Conservation (phyloP, 75 land plant genomes). For the Azolla pinnata region DNA sequence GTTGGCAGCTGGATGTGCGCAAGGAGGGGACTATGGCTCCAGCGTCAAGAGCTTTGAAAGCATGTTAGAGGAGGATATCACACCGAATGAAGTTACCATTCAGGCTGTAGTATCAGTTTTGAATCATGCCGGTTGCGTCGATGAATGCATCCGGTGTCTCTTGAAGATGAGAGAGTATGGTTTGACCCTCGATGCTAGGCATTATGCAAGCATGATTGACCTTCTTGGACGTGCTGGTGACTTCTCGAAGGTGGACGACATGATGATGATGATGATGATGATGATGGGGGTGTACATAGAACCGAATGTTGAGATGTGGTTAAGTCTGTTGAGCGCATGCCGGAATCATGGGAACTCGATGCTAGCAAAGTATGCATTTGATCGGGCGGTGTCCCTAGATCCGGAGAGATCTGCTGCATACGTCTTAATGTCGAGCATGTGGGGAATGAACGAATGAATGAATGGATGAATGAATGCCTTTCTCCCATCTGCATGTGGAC, state of each 20-base stretch:
- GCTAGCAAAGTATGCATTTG: constrained; percentile 3
- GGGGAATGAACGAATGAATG: too few relatives aligned
- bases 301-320: constrained; percentile 21
- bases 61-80: too few relatives aligned
- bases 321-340: constrained; percentile 29
- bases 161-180: too few relatives aligned
- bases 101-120: too few relatives aligned
- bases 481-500: too few relatives aligned
- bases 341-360: constrained; percentile 14
- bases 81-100: too few relatives aligned
- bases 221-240: constrained; percentile 32
- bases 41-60: too few relatives aligned
- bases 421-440: constrained; percentile 5
- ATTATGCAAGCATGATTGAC: constrained; percentile 47
- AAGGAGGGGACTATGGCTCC: too few relatives aligned
- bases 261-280: constrained; percentile 24
- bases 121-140: too few relatives aligned
- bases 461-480: too few relatives aligned
- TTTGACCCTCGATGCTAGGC: constrained; percentile 27
- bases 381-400: background rate
- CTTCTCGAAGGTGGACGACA: constrained; percentile 4
- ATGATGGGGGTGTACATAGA: constrained; percentile 34
- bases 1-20: too few relatives aligned
- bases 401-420: constrained; percentile 1
- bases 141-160: too few relatives aligned